Evolutionary conservation across 192 early-diverging fungal species (phyloP).

Genomic region (Kappamyces sp.): DNA sequence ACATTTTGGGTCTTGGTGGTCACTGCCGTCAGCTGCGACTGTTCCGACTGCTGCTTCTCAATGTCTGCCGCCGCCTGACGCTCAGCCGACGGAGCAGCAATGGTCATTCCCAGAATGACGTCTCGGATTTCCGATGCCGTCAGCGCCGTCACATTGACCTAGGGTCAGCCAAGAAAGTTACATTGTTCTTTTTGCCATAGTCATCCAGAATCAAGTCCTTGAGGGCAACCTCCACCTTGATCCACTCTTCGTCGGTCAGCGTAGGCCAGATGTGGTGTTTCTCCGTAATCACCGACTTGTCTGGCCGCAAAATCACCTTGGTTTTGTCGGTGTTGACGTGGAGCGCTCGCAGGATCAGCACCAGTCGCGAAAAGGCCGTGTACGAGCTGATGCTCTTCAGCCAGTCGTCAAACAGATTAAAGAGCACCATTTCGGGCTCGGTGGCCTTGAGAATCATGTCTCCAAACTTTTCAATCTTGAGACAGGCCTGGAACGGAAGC

Average conservation of each 20-base stretch:
- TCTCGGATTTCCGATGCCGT: slow-evolving; percentile 97
- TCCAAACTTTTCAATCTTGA: slow-evolving; percentile 98
- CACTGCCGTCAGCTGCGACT: slow-evolving; percentile 88
- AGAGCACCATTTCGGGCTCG: slow-evolving; percentile 89
- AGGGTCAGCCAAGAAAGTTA: slow-evolving; percentile 28
- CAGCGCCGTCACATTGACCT: slow-evolving; percentile 91
- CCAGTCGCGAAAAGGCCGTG: slow-evolving; percentile 95
- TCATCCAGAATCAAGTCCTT: slow-evolving; percentile 97
- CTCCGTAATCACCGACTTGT: slow-evolving; percentile 87
- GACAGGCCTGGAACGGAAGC: slow-evolving; percentile 94
- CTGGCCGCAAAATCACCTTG: slow-evolving; percentile 92
- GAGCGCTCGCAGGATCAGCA: slow-evolving; percentile 91
- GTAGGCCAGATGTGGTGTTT: slow-evolving; percentile 98
- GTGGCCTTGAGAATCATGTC: slow-evolving; percentile 97
- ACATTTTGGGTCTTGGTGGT: slow-evolving; percentile 96
- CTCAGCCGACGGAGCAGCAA: slow-evolving; percentile 91
- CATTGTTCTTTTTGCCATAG: slow-evolving; percentile 98
- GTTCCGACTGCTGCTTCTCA: slow-evolving; percentile 88
- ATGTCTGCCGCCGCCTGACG: slow-evolving; percentile 97
- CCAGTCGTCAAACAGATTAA: slow-evolving; percentile 93
- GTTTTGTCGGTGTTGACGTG: slow-evolving; percentile 98
- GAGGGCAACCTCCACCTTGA: slow-evolving; percentile 85
- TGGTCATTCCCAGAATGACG: slow-evolving; percentile 99
- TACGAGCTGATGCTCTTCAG: slow-evolving; percentile 88
- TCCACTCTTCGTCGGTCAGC: slow-evolving; percentile 94